Percentiles rank a stretch among this genome's conserved stretches.
These are phyloP conservation scores for Pseudocercospora eumusae DNA, from an alignment of 2,329 filamentous ascomycete species.

Conservation along the genomic window DNA sequence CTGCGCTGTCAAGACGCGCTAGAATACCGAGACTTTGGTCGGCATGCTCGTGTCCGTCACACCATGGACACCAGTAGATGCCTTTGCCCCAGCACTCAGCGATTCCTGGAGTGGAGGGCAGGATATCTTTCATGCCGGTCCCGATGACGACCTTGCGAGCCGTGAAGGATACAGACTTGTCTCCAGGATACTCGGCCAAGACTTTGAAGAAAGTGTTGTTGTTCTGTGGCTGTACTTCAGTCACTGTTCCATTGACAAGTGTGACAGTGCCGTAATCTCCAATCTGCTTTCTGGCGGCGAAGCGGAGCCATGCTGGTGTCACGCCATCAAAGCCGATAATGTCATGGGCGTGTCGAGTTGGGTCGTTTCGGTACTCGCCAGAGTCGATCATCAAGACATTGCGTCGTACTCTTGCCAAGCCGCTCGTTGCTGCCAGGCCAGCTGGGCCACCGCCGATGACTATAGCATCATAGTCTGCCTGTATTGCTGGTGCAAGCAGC, in stretches of 20 bases:
- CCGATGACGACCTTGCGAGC: slow-evolving; percentile 30
- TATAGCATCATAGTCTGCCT: slow-evolving; percentile 22
- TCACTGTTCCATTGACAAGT: slow-evolving; percentile 21
- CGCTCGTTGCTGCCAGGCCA: slow-evolving; percentile 30
- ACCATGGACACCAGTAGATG: slow-evolving; percentile 33
- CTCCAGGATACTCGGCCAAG: slow-evolving; percentile 15
- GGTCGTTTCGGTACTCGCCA: slow-evolving; percentile 32
- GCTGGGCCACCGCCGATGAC: slow-evolving; percentile 28
- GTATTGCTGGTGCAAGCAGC: slow-evolving; percentile 8
- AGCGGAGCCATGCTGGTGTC: slow-evolving; percentile 30
- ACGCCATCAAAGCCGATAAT: slow-evolving; percentile 29
- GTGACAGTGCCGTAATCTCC: slow-evolving; percentile 24
- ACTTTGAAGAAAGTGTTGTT: slow-evolving; percentile 16
- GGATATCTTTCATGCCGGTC: slow-evolving; percentile 28
- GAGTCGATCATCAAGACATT: slow-evolving; percentile 29
- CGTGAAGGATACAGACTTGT: slow-evolving; percentile 21
- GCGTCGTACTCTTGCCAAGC: slow-evolving; percentile 30
- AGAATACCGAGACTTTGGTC: slow-evolving; percentile 21
- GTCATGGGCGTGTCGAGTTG: slow-evolving; percentile 27
- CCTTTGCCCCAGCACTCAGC: slow-evolving; percentile 31
- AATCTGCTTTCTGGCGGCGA: slow-evolving; percentile 28
- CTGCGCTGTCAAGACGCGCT: slow-evolving; percentile 14
- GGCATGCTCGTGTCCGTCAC: slow-evolving; percentile 30
- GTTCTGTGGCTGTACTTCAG: slow-evolving; percentile 14
- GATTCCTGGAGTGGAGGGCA: slow-evolving; percentile 29